Evolutionary conservation across 108 stramenopile species (phyloP).

Genomic region (Nannochloropsis granulata): DNA sequence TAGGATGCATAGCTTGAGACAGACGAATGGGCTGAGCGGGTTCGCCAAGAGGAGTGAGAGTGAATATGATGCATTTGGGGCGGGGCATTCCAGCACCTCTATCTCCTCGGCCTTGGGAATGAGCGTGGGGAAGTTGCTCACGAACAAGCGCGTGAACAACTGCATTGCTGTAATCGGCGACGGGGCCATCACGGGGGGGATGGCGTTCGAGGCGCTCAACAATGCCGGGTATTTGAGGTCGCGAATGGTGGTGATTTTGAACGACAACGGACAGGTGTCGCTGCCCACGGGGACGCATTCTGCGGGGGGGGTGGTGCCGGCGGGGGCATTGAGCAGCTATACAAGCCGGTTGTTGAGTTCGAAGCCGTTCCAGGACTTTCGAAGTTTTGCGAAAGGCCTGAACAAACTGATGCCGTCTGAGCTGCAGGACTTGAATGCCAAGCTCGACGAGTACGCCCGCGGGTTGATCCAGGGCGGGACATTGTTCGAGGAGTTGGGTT

Average conservation of each 20-base stretch:
- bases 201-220: slow-evolving; percentile 98
- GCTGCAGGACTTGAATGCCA: slow-evolving; percentile 85
- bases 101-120: slow-evolving; percentile 88
- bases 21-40: slow-evolving; percentile 73
- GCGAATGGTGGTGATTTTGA: slow-evolving; percentile 89
- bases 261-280: slow-evolving; percentile 96
- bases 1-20: slow-evolving; percentile 60
- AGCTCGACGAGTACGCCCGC: slow-evolving; percentile 91
- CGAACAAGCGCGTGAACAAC: slow-evolving; percentile 68
- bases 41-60: slow-evolving; percentile 87
- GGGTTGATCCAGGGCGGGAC: slow-evolving; percentile 83
- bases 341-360: slow-evolving; percentile 79
- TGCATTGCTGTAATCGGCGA: slow-evolving; percentile 95
- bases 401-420: slow-evolving; percentile 76
- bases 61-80: slow-evolving; percentile 88
- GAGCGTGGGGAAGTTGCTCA: slow-evolving; percentile 70
- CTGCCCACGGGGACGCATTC: slow-evolving; percentile 88
- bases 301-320: slow-evolving; percentile 77
- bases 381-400: slow-evolving; percentile 74
- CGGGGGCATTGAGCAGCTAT: slow-evolving; percentile 69
- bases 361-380: slow-evolving; percentile 86
- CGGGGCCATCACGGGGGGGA: slow-evolving; percentile 94
- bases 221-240: slow-evolving; percentile 72
- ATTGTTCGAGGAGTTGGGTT: slow-evolving; percentile 89
- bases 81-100: slow-evolving; percentile 78